Percentiles rank a stretch among this genome's conserved stretches.
These are phyloP conservation scores for Diaporthe eres DNA, from an alignment of 2,329 filamentous ascomycete genomes.

Conservation along the genomic window DNA sequence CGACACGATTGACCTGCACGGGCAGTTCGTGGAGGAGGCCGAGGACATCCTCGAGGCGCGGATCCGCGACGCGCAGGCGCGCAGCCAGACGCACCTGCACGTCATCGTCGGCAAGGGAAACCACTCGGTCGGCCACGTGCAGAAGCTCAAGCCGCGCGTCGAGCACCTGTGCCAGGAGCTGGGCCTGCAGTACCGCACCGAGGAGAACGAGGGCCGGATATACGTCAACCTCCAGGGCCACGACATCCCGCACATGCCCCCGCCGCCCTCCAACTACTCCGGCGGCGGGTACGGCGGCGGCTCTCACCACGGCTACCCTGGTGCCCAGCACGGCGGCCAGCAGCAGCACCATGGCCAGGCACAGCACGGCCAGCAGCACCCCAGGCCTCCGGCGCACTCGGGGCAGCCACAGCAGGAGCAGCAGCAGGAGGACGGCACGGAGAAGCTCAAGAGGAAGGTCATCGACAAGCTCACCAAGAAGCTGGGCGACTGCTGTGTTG, in stretches of 20 bases:
- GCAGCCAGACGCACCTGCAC: slow-evolving; percentile 86
- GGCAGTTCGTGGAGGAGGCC: slow-evolving; percentile 94
- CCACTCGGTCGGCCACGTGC: slow-evolving; percentile 84
- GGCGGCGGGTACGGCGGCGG: slow-evolving; percentile 52
- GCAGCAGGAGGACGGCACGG: slow-evolving; percentile 67
- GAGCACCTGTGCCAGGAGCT: slow-evolving; percentile 88
- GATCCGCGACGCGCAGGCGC: slow-evolving; percentile 81
- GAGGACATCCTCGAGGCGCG: slow-evolving; percentile 90
- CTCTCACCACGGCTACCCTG: slow-evolving; percentile 53
- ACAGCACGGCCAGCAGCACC: slow-evolving; percentile 59
- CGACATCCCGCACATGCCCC: slow-evolving; percentile 60
- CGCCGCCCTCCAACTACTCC: slow-evolving; percentile 64
- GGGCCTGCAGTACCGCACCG: slow-evolving; percentile 85
- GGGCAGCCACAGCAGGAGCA: slow-evolving; percentile 55
- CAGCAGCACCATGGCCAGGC: slow-evolving; percentile 62
- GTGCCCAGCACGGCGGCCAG: slow-evolving; percentile 55
- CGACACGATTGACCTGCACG: slow-evolving; percentile 95
- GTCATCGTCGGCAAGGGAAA: slow-evolving; percentile 98
- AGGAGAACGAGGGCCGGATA: slow-evolving; percentile 90
- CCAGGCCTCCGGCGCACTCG: slow-evolving; percentile 45
- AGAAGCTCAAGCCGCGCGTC: slow-evolving; percentile 96
- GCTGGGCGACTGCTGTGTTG: slow-evolving; percentile 67
- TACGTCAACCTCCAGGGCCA: slow-evolving; percentile 89
- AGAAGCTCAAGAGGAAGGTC: slow-evolving; percentile 72
- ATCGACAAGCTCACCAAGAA: slow-evolving; percentile 73